Base-by-base conservation (phyloP, 2,329 filamentous ascomycete species). In the Pseudogymnoascus verrucosus region DNA sequence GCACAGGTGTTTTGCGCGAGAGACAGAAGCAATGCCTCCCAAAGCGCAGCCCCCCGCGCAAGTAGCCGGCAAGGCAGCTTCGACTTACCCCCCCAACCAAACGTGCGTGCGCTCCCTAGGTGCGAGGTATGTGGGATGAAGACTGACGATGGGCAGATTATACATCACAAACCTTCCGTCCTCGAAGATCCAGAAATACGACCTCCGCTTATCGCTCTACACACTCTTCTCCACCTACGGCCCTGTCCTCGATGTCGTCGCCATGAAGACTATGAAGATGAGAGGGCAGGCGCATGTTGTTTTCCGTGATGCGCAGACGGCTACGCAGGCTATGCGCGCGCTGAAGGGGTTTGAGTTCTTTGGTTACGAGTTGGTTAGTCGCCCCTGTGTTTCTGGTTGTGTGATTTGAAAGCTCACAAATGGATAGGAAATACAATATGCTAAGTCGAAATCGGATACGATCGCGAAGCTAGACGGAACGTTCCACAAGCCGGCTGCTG, bases 211-310 rank as follows among this genome's bases (percentile, higher is more conserved):
- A 54, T 89, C 89, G 4, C 83, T 99, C 31, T 99, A 99, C 78
- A 90, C 92, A 76, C 84, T 98, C 11, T 98, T 98, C 76, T 91
- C 92, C 10, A 96, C 92, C 12, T 96, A 96, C 74, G 95, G 95
- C 42, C 87, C 91, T 0, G 89, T 99, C 14, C 84, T 99, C 64
- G 95, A 99, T 74, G 85, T 99, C 19, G 89, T 97, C 60, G 90
- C 91, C 31, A 81, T 97, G 70, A 96, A 92, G 78, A 96, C 91
- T 1, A 82, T 82, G 75, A 91, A 91, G 78, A 97, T 98, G 93
- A 89, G 95, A 60, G 95, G 95, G 2, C 95, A 99, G 77, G 95
- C 95, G 66, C 95, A 98, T 72, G 80, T 99, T 65, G 89, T 95
- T 12, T 98, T 92, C 75, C 85, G 90, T 64, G 93, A 99, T 74